Conservation (phyloP, 257 asterid species). For the Nicotiana obtusifolia region DNA sequence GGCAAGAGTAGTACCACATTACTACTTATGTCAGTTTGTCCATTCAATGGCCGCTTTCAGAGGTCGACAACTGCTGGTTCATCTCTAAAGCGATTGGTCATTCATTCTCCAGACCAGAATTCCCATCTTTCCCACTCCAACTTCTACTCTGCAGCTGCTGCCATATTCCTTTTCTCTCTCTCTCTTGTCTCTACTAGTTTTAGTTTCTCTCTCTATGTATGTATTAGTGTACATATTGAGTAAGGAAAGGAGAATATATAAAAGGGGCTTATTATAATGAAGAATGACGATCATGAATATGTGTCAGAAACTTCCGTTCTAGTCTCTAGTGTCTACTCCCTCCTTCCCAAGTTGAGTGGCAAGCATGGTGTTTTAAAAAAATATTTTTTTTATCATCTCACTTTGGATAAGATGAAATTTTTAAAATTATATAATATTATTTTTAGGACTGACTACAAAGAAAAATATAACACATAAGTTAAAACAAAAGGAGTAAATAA, state of each 20-base stretch:
- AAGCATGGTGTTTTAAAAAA: too few species aligned
- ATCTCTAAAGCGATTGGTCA: constrained; percentile 14
- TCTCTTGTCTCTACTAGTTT: background rate
- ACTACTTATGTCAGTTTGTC: constrained; percentile 26
- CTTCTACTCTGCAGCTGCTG: background rate
- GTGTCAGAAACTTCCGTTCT: constrained; percentile 45
- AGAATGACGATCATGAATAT: background rate
- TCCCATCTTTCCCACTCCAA: background rate
- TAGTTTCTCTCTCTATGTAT: background rate
- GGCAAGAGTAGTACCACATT: too few species aligned
- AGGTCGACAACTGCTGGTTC: constrained; percentile 28
- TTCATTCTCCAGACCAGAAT: constrained; percentile 1
- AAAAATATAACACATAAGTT: too few species aligned
- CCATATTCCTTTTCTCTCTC: background rate
- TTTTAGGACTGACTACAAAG: too few species aligned
- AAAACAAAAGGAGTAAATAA: too few species aligned
- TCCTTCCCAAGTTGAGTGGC: too few species aligned
- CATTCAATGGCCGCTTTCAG: constrained; percentile 46
- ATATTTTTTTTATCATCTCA: too few species aligned
- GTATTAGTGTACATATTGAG: too few species aligned
- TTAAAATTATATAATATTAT: too few species aligned
- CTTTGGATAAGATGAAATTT: too few species aligned
- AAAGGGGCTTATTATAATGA: constrained; percentile 7
- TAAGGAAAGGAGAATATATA: background rate
- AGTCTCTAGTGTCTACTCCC: background rate